Conservation (phyloP, 345 rosid species). For the Ricinus communis region DNA sequence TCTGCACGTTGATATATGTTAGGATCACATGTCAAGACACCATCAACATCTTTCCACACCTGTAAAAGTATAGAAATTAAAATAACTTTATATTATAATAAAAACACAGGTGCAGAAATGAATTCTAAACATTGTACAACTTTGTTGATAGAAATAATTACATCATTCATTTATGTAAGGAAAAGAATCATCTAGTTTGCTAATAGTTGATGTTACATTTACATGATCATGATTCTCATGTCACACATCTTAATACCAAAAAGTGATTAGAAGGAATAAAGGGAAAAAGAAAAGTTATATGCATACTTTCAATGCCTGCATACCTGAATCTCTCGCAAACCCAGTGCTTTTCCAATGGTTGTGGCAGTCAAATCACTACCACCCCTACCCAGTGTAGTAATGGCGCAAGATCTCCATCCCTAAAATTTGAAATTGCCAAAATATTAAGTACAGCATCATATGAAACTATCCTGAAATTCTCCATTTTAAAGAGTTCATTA, state of each 20-base stretch:
- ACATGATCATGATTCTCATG: not conserved
- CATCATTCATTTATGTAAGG: not conserved
- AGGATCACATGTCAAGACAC: constrained; percentile 98
- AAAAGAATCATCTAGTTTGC: not conserved
- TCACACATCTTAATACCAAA: not conserved
- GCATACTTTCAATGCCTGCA: constrained; percentile 12
- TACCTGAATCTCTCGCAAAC: constrained; percentile 96
- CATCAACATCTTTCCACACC: constrained; percentile 99
- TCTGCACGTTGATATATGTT: constrained; percentile 67
- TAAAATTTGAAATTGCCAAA: constrained; percentile 30
- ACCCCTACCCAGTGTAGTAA: constrained; percentile 95
- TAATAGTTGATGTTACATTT: not conserved
- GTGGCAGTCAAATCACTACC: constrained; percentile 99
- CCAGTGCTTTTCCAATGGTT: constrained; percentile 92
- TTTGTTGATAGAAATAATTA: not conserved
- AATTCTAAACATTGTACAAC: constrained; percentile 2
- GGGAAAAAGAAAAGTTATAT: not conserved
- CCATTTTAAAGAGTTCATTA: constrained; percentile 1
- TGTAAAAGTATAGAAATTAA: constrained; percentile 26
- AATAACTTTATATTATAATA: constrained; percentile 11
- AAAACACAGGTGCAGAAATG: not conserved
- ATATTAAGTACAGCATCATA: not conserved
- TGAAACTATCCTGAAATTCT: not conserved
- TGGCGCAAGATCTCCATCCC: constrained; percentile 96
- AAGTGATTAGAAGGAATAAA: not conserved